Evolutionary conservation across 1,139 yeast species (phyloP).

Genomic region (Debaryomyces sp.): DNA sequence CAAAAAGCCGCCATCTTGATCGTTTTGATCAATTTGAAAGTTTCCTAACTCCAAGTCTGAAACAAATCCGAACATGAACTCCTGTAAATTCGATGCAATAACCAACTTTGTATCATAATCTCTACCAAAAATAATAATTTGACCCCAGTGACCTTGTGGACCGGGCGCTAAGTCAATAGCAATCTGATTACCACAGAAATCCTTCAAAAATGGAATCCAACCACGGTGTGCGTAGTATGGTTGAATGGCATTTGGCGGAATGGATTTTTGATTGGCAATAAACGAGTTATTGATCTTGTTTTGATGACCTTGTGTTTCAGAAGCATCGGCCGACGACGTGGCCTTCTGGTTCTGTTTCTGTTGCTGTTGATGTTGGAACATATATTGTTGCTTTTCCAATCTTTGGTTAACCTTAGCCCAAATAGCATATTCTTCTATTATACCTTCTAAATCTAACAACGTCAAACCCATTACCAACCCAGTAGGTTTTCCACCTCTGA

Average conservation of each 20-base stretch:
- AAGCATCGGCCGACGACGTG: constrained; percentile 18
- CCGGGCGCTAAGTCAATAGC: constrained; percentile 68
- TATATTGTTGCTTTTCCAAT: constrained; percentile 45
- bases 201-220: constrained; percentile 64
- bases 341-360: constrained; percentile 21
- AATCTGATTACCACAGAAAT: constrained; percentile 60
- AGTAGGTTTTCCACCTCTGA: constrained; percentile 71
- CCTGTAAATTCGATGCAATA: constrained; percentile 57
- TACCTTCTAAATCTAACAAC: constrained; percentile 68
- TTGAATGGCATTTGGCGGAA: constrained; percentile 60
- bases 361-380: constrained; percentile 32
- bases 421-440: constrained; percentile 67
- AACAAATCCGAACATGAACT: constrained; percentile 51
- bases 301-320: constrained; percentile 4
- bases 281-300: constrained; percentile 30
- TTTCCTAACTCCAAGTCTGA: constrained; percentile 58
- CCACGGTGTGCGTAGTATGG: constrained; percentile 57
- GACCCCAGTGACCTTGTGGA: constrained; percentile 62
- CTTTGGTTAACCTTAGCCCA: constrained; percentile 72
- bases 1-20: constrained; percentile 34
- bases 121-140: constrained; percentile 63
- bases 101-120: constrained; percentile 66
- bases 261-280: constrained; percentile 53
- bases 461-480: constrained; percentile 76
- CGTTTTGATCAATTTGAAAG: constrained; percentile 51